Base-by-base conservation (phyloP, 257 asterid species). In the Mitragyna speciosa region DNA sequence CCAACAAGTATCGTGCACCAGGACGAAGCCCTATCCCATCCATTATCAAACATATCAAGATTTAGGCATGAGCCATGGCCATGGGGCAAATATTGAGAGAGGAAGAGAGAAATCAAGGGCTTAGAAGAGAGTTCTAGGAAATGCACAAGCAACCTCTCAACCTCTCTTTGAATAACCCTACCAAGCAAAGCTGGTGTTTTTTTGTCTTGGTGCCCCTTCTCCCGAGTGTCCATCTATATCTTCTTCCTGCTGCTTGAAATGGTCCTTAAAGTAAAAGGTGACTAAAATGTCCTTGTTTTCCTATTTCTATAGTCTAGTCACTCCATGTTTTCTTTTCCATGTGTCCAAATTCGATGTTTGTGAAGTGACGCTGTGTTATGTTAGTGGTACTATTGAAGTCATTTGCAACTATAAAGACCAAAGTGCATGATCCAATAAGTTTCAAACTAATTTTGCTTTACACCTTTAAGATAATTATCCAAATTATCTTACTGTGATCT, bases 1-100 rank as follows among this genome's bases (percentile, higher is more conserved):
- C 96, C 89, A 90, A 89, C 94, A 90, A 31, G 82, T 84, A 88
- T 90, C 95, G 88, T 94, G 98, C 90, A 83, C 59, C 78, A 77
- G 80, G 84, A 79, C 86, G 82, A 65, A 75, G 72, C 79, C 84
- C 81, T 81, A 80, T 83, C 82, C 86, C 84, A 81, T 82, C 79
- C 84, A 76, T 79, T 82, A 71, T 82, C 82, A 84, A 82, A 72
- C 73, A 73, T 49, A 48, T 45, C 49, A 45, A 43, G 61, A 69
- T 64, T 70, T 33, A 54, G 68, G 59, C 69, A 59, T 54, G 39
- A 69, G 71, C 68, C 77, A 68, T 58, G 77, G 31, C 77, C 70
- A 73, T 81, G 76, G 80, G 75, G 76, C 33, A 16, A 26, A n/a
- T n/a, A n/a, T 47, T 28, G 65, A 59, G 47, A 33, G 33, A 73